Evolutionary conservation across 176 grass and related monocot species (phyloP), one percentile per base, ranked within the genome.

Genomic region (Aechmea fasciata): DNA sequence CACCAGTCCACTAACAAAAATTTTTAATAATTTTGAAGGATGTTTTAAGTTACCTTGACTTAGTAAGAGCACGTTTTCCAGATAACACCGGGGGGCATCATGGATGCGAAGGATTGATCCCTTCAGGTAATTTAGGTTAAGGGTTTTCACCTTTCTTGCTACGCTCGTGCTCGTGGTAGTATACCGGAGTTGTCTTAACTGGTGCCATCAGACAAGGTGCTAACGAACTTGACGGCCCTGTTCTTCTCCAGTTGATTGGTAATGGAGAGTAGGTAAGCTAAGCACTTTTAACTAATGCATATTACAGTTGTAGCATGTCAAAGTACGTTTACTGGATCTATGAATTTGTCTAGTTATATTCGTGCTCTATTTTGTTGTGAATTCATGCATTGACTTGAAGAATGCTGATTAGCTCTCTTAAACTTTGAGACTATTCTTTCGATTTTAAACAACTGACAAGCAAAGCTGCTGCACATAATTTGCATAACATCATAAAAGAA

Each of bases 91-190:
- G 88, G 92, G 25, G 88, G 88, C 51, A 29, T 96, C 25, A 86
- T 51, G 69, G 92, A 96, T 70, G 92, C 68, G 47, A 96, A 96
- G 71, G 92, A 96, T 71, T 96, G 73, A 96, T 11, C 48, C 48
- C 75, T 70, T 9, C 54, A 9, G 14, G 19, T 59, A 20, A 6
- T 59, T 8, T 57, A 19, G 54, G 19, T 59, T 41, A 41, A 41
- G 33, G 6, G 33, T 0, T 41, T 5, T 33, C 29, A 3, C 5
- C 5, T 33, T 33, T 33, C 29, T 33, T 57, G 54, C 18, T 19
- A 17, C 18, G 13, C 13, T 57, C 14, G 7, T 19, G 13, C 13
- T 57, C 14, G 7, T 19, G 18, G 19, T 59, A 59, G 54, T 17
- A 59, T 10, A 59, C 2, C 2, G 19, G 19, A 17, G 54, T 59